Base-by-base conservation (phyloP, 257 asterid species). In the Voacanga thouarsii region DNA sequence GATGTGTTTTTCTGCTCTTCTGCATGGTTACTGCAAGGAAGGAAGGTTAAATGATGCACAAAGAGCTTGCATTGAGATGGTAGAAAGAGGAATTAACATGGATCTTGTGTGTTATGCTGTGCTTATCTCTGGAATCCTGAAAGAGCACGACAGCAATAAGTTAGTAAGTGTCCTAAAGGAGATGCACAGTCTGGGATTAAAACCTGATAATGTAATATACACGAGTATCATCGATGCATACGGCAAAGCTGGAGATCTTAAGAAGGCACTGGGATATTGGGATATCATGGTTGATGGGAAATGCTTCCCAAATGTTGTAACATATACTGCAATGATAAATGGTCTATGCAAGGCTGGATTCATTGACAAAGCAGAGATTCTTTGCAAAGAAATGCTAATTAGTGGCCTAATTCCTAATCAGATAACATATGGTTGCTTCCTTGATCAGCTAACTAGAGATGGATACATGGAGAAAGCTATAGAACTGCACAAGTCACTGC, bases 1-100 rank as follows among this genome's bases (percentile, higher is more conserved):
- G 86, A 85, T 88, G 83, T 95, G 98, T 81, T 89, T 91, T 83
- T 86, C 97, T 43, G 92, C 92, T 75, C 97, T 92, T 79, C 80
- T 91, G 74, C 88, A 88, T 24, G 96, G 97, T 82, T 89, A 90
- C 72, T 90, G 90, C 80, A 81, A 86, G 80, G 88, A 88, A 69
- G 94, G 96, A 56, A 86, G 88, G 82, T 71, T 91, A 80, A 82
- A 81, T 39, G 98, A 95, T 68, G 98, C 96, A 43, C 74, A 86
- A 66, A 80, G 61, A 80, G 87, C 85, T 65, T 76, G 84, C 41
- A 74, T 56, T 24, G 91, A 90, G 82, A 91, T 91, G 96, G 68
- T 73, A 28, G 89, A 86, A 78, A 89, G 88, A 84, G 97, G 95
- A 59, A 80, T 89, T 19, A 59, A 55, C 78, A 78, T 88, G 97